A percentile compares a stretch with the other conserved stretches of the same genome.
phyloP scores from a whole-genome alignment of 73 alveolate species.

The Stentor roeselii region DNA sequence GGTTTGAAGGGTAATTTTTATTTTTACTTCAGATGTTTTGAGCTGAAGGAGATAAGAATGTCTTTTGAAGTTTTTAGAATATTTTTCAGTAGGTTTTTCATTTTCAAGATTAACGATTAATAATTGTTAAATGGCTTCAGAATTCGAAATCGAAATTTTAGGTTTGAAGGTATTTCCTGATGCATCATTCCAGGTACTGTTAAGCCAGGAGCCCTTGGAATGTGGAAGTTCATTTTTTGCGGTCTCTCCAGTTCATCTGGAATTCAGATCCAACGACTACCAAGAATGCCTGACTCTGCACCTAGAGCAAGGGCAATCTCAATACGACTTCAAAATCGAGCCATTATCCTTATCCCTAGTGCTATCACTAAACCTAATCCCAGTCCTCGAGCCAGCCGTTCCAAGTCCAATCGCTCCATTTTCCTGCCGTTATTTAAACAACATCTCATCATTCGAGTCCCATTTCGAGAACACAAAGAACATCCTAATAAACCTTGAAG shows the following conservation, averaged over 20 bases:
- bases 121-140: conserved; percentile 9
- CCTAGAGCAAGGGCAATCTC: background rate
- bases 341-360: background rate
- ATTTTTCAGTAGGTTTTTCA: no score
- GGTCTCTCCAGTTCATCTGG: background rate
- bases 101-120: no score
- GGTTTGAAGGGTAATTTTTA: no score
- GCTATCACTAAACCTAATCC: background rate
- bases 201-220: background rate
- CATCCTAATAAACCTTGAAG: background rate
- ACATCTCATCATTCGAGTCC: background rate
- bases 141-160: background rate
- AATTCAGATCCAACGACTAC: background rate
- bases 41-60: no score
- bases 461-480: background rate
- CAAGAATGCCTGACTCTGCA: background rate
- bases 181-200: background rate
- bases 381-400: background rate
- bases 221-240: background rate
- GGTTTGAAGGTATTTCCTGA: background rate
- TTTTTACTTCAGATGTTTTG: no score
- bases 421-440: background rate
- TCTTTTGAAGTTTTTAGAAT: no score
- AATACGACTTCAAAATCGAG: background rate
- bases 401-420: background rate